Conservation (phyloP, 2,329 filamentous ascomycete genomes). For the Chaetomium olivaceum region DNA sequence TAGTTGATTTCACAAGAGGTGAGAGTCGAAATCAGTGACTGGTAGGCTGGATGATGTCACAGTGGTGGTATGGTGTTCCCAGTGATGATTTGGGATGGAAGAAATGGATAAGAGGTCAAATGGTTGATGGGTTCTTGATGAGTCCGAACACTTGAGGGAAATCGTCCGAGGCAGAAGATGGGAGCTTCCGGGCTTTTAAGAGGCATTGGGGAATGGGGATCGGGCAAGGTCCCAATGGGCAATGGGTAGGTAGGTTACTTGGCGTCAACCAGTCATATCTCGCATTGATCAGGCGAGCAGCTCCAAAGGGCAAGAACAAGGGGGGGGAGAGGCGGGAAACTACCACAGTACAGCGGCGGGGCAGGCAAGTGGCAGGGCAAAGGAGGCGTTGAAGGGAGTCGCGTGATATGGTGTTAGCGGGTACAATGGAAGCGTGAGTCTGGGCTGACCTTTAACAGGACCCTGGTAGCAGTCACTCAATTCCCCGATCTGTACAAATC, state of each 20-base stretch:
- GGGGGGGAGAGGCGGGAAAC: slow-evolving; percentile 24
- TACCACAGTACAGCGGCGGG: slow-evolving; percentile 15
- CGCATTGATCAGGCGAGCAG: slow-evolving; percentile 33
- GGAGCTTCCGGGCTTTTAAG: slow-evolving; percentile 31
- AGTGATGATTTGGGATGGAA: slow-evolving; percentile 20
- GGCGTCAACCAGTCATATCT: slow-evolving; percentile 26
- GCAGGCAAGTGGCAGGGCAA: slow-evolving; percentile 12
- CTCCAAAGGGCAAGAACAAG: slow-evolving; percentile 32
- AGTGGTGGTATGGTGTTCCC: neutral
- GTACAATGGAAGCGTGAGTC: slow-evolving; percentile 23
- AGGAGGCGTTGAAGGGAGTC: slow-evolving; percentile 29
- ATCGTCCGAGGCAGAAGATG: slow-evolving; percentile 21
- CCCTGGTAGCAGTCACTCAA: neutral
- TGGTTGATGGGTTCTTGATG: slow-evolving; percentile 20
- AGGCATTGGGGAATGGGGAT: slow-evolving; percentile 13
- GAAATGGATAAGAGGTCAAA: slow-evolving; percentile 8
- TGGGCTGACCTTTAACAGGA: slow-evolving; percentile 25
- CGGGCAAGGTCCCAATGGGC: slow-evolving; percentile 14
- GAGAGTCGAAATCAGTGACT: neutral
- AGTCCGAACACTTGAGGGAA: slow-evolving; percentile 17
- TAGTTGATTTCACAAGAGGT: slow-evolving; percentile 11
- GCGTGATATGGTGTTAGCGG: slow-evolving; percentile 33
- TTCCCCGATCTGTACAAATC: slow-evolving; percentile 24
- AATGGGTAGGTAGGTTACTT: no score
- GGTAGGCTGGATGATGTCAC: neutral